phyloP scores from a whole-genome alignment of 2,329 filamentous ascomycete genomes.

The Aaosphaeria arxii region DNA sequence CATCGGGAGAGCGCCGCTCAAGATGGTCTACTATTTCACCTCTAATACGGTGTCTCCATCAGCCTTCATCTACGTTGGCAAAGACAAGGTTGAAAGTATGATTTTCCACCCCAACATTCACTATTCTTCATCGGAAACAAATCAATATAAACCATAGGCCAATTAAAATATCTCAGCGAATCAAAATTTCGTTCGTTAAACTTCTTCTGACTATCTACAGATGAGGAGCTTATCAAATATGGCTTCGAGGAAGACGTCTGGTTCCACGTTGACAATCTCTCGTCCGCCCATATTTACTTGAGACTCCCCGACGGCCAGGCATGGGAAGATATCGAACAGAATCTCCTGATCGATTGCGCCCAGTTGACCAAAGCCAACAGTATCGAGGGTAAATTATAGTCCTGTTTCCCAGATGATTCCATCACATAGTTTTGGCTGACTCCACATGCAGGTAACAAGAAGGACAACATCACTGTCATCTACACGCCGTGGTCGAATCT shows the following conservation, averaged over 20 bases:
- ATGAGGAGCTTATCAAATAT: constrained; percentile 93
- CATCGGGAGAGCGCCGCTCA: background rate
- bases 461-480: constrained; percentile 93
- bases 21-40: constrained; percentile 95
- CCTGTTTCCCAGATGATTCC: background rate
- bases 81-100: constrained; percentile 98
- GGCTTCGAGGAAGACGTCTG: constrained; percentile 96
- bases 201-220: constrained; percentile 46
- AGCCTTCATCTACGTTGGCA: constrained; percentile 92
- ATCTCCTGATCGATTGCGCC: constrained; percentile 81
- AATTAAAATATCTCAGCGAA: no score
- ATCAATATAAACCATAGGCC: background rate
- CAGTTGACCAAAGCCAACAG: constrained; percentile 98
- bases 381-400: constrained; percentile 67
- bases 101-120: background rate
- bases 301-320: constrained; percentile 73
- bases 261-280: constrained; percentile 98
- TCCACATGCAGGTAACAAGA: constrained; percentile 75
- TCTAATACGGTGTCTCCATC: constrained; percentile 79
- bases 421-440: background rate
- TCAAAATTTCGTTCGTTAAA: background rate
- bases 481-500: constrained; percentile 98
- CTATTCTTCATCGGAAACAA: background rate
- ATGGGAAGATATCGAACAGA: constrained; percentile 78
- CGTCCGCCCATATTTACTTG: constrained; percentile 93